Evolutionary conservation across 1,284 basidiomycete genomes (phyloP).

Genomic region (Melampsora occidentalis): DNA sequence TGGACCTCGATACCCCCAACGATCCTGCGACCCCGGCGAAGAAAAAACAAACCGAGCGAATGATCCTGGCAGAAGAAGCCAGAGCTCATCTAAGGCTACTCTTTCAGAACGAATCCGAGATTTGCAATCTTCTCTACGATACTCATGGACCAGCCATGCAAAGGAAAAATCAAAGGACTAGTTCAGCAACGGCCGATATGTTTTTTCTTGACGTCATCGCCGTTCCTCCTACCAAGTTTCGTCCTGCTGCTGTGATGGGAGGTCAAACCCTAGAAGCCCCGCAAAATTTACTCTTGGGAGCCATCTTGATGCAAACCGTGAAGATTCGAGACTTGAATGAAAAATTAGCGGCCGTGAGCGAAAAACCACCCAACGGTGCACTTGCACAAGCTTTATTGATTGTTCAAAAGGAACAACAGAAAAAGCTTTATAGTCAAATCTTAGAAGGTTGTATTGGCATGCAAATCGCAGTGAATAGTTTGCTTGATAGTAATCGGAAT

Average conservation of each 20-base stretch:
- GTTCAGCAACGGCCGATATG: conserved; percentile 71
- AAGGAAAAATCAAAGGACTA: conserved; percentile 44
- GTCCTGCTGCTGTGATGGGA: conserved; percentile 87
- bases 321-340: conserved; percentile 74
- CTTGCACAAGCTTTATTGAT: conserved; percentile 47
- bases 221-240: conserved; percentile 90
- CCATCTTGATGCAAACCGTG: conserved; percentile 76
- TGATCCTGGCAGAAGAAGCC: conserved; percentile 85
- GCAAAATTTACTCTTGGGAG: conserved; percentile 89
- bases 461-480: conserved; percentile 93
- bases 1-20: conserved; percentile 62
- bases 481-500: conserved; percentile 96
- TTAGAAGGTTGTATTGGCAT: conserved; percentile 82
- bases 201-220: conserved; percentile 94
- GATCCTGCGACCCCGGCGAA: conserved; percentile 67
- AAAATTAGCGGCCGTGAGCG: conserved; percentile 64
- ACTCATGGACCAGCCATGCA: conserved; percentile 73
- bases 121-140: conserved; percentile 85
- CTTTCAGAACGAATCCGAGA: conserved; percentile 75
- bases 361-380: conserved; percentile 59
- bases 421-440: conserved; percentile 67
- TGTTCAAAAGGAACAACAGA: conserved; percentile 53
- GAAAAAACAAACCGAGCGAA: conserved; percentile 77
- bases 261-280: conserved; percentile 93
- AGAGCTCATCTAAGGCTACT: conserved; percentile 85